These are phyloP conservation scores for Coemansia reversa DNA, from an alignment of 192 early-diverging fungal genomes.

Conservation along the genomic window DNA sequence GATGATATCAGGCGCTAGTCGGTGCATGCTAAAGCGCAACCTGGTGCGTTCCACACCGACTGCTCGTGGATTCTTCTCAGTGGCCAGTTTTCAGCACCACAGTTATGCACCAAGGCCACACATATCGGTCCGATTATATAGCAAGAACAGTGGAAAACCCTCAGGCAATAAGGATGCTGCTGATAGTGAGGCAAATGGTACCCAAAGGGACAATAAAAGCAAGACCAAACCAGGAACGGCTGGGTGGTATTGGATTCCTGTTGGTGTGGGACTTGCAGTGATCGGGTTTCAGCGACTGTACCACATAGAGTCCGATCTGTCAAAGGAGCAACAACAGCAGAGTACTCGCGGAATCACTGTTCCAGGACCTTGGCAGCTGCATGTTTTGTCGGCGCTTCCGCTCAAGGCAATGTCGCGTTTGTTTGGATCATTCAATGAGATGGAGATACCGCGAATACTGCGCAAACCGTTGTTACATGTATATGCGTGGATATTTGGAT, in stretches of 20 bases:
- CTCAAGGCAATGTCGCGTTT: constrained; percentile 85
- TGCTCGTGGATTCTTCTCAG: background rate
- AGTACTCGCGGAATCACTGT: constrained; percentile 29
- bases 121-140: constrained; percentile 11
- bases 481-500: constrained; percentile 86
- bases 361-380: constrained; percentile 90
- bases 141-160: constrained; percentile 5
- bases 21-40: background rate
- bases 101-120: constrained; percentile 5
- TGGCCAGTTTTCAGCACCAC: background rate
- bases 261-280: constrained; percentile 70
- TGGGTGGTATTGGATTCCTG: constrained; percentile 74
- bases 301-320: constrained; percentile 50
- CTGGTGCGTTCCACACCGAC: background rate
- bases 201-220: constrained; percentile 2
- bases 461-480: constrained; percentile 71
- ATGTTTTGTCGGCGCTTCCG: constrained; percentile 83
- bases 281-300: constrained; percentile 68
- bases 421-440: constrained; percentile 86
- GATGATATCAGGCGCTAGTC: background rate
- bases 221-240: constrained; percentile 15
- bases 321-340: constrained; percentile 22
- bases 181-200: background rate
- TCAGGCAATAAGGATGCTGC: background rate
- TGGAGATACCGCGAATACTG: constrained; percentile 77